Base-by-base conservation (phyloP, 148 eudicot species). In the Rhododendron henanense region DNA sequence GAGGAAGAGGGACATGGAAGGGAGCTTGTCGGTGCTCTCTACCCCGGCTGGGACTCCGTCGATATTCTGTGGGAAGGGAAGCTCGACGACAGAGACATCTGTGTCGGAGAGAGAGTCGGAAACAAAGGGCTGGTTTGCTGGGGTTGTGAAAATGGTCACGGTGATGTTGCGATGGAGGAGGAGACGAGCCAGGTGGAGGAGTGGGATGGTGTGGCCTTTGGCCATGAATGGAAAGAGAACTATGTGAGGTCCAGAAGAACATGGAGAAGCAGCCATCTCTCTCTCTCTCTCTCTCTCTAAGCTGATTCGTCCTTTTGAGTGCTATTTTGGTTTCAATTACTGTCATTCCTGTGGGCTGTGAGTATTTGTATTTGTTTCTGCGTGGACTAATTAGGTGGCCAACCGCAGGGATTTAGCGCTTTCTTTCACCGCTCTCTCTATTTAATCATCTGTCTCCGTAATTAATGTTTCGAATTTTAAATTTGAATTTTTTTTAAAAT, bases 171-270 rank as follows among this genome's bases (percentile, higher is more conserved):
- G 94, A 87, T 39, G 80, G 90, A 92, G 91, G 81, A 95, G 90
- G 86, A 92, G 93, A 15, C 89, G 94, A 39, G 93, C 87, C 19
- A 95, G 89, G 88, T 91, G 90, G 84, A 94, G 92, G n/a, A 92
- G 81, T 5, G 98, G 96, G 67, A 95, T 91, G 3, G 90, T 93
- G 88, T 95, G 98, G 90, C 97, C 98, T 89, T 95, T 95, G 73
- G 98, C 87, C 98, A 95, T 94, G 93, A 95, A 95, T 0, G 97
- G 98, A 53, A 94, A 95, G 3, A 95, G 82, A 51, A 80, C 44
- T 31, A 80, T 31, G 23, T 51, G 82, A 51, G 41, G 61, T 31
- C n/a, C 10, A 8, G 57, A 79, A 78, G 41, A 16, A 51, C n/a
- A 5, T 25, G 63, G 31, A 10, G 81, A 78, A 45, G 81, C 25